Base-by-base conservation (phyloP, 2,329 filamentous ascomycete species). In the Colletotrichum tabaci region DNA sequence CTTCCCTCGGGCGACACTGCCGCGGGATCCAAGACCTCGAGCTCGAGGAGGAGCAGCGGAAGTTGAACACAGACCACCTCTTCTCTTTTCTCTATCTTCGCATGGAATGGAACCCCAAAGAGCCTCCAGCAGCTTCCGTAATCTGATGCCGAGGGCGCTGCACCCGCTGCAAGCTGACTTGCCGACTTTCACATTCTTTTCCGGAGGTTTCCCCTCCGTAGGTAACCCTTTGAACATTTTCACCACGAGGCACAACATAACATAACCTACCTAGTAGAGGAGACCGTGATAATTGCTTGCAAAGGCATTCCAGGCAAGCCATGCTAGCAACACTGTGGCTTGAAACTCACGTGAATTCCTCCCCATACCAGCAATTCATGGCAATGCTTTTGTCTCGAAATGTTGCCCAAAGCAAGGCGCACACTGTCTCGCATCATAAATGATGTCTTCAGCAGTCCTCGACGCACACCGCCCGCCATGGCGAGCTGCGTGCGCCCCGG, bases 1-100 rank as follows among this genome's bases (percentile, higher is more conserved):
- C 40, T 21, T 60, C 38, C 44, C 46, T 68, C 46, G 46, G 68
- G 68, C 64, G 65, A 58, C 40, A n/a, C 46, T 68, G 65, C 65
- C 64, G 64, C 62, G 38, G 40, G 47, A 58, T 50, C 63, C 63
- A 47, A 57, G 49, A 61, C 42, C 18, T 63, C 58, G 65, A 63
- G 65, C 68, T 71, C 18, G 21, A 58, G 16, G 21, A 58, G 16
- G 50, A 35, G 30, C 30, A 35, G 35, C 8, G 35, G 35, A 35
- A 35, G 9, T 38, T 38, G 9, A 26, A 53, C 68, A 55, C 65
- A 60, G 69, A 69, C 69, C 69, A 72, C 15, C n/a, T 7, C 13
- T 15, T 46, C 63, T 18, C 18, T 63, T 40, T 13, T 46, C 63
- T 18, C 18, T 55, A 26, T 13, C 18, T 60, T 69, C 42, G 60